Evolutionary conservation across 1,284 basidiomycete species (phyloP).

Genomic region (Naganishia liquefaciens): DNA sequence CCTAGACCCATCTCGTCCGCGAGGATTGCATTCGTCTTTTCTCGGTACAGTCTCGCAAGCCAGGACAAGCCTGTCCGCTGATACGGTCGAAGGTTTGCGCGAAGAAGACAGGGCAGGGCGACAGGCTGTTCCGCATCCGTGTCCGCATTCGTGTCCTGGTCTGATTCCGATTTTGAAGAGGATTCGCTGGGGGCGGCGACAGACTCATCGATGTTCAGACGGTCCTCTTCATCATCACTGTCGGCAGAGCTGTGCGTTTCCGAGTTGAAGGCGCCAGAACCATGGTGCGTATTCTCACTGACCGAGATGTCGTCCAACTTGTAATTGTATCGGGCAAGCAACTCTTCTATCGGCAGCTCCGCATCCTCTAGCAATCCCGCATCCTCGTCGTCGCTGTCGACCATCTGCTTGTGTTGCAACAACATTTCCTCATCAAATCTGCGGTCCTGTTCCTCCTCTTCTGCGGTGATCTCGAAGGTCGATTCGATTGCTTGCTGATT

Average conservation of each 20-base stretch:
- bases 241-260: slow-evolving; percentile 26
- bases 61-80: slow-evolving; percentile 93
- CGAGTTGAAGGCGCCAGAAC: neutral
- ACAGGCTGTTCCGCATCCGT: slow-evolving; percentile 32
- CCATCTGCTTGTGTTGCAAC: slow-evolving; percentile 48
- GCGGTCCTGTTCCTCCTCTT: slow-evolving; percentile 49
- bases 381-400: slow-evolving; percentile 56
- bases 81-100: slow-evolving; percentile 87
- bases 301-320: slow-evolving; percentile 26
- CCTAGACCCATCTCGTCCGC: slow-evolving; percentile 98
- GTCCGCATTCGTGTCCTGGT: slow-evolving; percentile 18
- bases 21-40: slow-evolving; percentile 89
- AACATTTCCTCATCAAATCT: slow-evolving; percentile 55
- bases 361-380: slow-evolving; percentile 58
- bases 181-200: neutral
- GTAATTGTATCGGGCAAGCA: slow-evolving; percentile 58
- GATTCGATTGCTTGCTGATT: slow-evolving; percentile 26
- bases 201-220: slow-evolving; percentile 22
- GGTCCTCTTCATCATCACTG: slow-evolving; percentile 31
- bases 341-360: slow-evolving; percentile 59
- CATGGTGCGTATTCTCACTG: neutral
- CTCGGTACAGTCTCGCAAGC: slow-evolving; percentile 85
- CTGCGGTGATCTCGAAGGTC: slow-evolving; percentile 39
- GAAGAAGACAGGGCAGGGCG: slow-evolving; percentile 73
- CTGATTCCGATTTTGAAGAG: neutral